Evolutionary conservation across 805 yeast species (phyloP).

Genomic region (Lipomyces chichibuensis): DNA sequence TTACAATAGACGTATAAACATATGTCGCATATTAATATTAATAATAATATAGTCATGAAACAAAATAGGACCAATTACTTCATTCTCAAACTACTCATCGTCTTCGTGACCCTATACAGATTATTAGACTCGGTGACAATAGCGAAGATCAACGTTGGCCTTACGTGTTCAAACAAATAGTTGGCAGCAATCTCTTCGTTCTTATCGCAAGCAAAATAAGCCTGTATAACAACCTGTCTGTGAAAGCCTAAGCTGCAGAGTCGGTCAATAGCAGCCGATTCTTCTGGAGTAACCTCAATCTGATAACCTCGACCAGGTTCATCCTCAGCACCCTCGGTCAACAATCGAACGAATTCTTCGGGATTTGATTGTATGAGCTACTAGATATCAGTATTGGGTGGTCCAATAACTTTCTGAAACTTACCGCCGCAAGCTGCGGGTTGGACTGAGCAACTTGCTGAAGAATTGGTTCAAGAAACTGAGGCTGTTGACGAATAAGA

Average conservation of each 20-base stretch:
- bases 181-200: conserved; percentile 97
- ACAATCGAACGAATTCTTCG: conserved; percentile 79
- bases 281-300: conserved; percentile 74
- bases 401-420: background rate
- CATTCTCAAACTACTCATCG: conserved; percentile 22
- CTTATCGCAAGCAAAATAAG: conserved; percentile 96
- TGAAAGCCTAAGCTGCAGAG: conserved; percentile 93
- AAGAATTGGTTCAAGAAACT: conserved; percentile 78
- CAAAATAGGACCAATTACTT: background rate
- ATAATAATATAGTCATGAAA: background rate
- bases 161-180: conserved; percentile 63
- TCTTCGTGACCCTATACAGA: conserved; percentile 32
- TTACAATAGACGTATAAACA: background rate
- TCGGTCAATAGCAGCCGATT: conserved; percentile 85
- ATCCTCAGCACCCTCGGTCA: conserved; percentile 50
- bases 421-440: conserved; percentile 77
- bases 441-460: conserved; percentile 79
- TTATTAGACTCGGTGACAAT: background rate
- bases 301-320: conserved; percentile 54
- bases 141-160: background rate
- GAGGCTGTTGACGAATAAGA: conserved; percentile 82
- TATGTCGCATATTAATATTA: background rate
- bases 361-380: conserved; percentile 56
- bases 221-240: conserved; percentile 82
- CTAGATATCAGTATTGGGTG: background rate